phyloP scores from a whole-genome alignment of 257 asterid species.

The Jasminum sambac region DNA sequence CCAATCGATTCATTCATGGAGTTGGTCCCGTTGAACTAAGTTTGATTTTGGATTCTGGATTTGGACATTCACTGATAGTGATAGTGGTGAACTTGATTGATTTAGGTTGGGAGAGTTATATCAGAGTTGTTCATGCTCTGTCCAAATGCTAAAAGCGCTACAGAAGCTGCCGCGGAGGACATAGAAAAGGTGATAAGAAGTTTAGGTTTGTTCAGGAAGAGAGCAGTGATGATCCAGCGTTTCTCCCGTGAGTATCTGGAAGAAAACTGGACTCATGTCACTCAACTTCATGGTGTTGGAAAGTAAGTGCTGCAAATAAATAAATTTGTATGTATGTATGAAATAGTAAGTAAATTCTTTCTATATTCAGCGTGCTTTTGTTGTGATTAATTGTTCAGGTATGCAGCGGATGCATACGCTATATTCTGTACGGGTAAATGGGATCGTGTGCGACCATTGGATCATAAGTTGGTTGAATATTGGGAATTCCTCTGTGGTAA shows the following conservation, averaged over 20 bases:
- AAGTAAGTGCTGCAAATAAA: slow-evolving; percentile 44
- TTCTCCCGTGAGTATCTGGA: slow-evolving; percentile 59
- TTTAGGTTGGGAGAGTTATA: slow-evolving; percentile 54
- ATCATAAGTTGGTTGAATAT: slow-evolving; percentile 73
- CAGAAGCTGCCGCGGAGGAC: slow-evolving; percentile 44
- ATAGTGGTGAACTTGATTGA: slow-evolving; percentile 11
- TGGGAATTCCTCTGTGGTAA: slow-evolving; percentile 56
- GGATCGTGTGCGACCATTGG: slow-evolving; percentile 56
- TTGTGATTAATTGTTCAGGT: slow-evolving; percentile 43
- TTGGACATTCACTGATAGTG: slow-evolving; percentile 6
- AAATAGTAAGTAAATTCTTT: not conserved
- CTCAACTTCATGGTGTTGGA: slow-evolving; percentile 77
- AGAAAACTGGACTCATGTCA: slow-evolving; percentile 72
- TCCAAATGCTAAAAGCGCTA: slow-evolving; percentile 72
- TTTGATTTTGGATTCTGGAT: not conserved
- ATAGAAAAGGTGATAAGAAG: slow-evolving; percentile 58
- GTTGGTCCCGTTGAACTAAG: not conserved
- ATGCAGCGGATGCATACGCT: slow-evolving; percentile 90
- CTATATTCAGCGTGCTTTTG: not conserved
- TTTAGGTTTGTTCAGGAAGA: slow-evolving; percentile 65
- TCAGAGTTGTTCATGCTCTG: slow-evolving; percentile 54
- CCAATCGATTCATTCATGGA: not conserved
- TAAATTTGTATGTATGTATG: not conserved
- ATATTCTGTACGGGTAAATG: slow-evolving; percentile 73
- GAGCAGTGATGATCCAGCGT: slow-evolving; percentile 51